Evolutionary conservation across 2,329 filamentous ascomycete genomes (phyloP).

Genomic region (Pseudopyricularia javanii): DNA sequence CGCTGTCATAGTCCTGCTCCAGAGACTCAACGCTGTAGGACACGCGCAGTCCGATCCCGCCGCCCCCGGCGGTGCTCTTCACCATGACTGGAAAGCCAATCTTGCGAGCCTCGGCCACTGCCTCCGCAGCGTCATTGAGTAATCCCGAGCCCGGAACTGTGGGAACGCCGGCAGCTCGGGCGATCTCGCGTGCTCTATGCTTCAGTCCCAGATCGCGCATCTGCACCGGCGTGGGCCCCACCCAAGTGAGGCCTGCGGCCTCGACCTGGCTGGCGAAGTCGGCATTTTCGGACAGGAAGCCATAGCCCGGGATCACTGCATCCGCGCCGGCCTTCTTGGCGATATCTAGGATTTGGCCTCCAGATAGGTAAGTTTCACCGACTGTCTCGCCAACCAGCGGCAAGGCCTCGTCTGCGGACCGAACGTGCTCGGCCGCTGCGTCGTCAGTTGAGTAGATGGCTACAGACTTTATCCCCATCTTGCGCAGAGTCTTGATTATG

Average conservation of each 20-base stretch:
- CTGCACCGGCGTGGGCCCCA: constrained; percentile 75
- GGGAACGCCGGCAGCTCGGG: constrained; percentile 51
- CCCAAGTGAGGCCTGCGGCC: constrained; percentile 84
- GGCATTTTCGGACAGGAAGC: constrained; percentile 89
- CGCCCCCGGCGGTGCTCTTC: constrained; percentile 71
- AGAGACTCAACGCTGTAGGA: constrained; percentile 55
- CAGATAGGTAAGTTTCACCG: constrained; percentile 64
- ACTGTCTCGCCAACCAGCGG: constrained; percentile 32
- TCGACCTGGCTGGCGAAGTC: constrained; percentile 80
- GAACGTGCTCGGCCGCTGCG: constrained; percentile 30
- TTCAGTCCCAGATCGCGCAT: constrained; percentile 91
- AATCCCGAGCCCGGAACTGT: constrained; percentile 50
- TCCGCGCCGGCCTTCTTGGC: constrained; percentile 59
- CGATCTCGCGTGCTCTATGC: constrained; percentile 87
- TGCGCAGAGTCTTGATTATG: too few species aligned
- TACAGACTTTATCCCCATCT: too few species aligned
- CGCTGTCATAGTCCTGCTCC: constrained; percentile 57
- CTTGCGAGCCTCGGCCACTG: constrained; percentile 54
- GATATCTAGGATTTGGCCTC: constrained; percentile 55
- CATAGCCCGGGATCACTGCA: constrained; percentile 92
- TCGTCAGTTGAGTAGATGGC: constrained; percentile 75
- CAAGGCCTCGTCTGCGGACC: constrained; percentile 37
- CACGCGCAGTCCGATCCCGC: constrained; percentile 76
- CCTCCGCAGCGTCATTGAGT: constrained; percentile 56
- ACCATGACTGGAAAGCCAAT: constrained; percentile 59